Base-by-base conservation (phyloP, 495 filamentous ascomycete species). In the Neurospora sublineolata region DNA sequence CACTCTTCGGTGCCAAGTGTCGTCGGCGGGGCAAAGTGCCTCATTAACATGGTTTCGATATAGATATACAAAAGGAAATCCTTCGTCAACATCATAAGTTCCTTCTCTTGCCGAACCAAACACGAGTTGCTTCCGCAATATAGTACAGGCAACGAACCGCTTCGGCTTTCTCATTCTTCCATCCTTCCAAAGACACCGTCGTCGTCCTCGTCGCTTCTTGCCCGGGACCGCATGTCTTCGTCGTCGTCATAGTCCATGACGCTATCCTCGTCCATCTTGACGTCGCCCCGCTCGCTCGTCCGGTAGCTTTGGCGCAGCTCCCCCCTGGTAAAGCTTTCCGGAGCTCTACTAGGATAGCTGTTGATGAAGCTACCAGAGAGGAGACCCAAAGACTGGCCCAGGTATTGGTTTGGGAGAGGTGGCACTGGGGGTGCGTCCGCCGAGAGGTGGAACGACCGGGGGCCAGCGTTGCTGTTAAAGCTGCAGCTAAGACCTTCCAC, bases 131-230 rank as follows among this genome's bases (percentile, higher is more conserved):
- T 58, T 18, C 20, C 42, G 68, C 71, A 20, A 9, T 37, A 38
- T 39, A 58, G 37, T 67, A 71, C 68, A 73, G 71, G 68, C 52
- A 64, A 64, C 52, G 52, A 7, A 1, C 27, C 27, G 52, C 52
- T 64, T 33, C 27, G 52, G 14, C 46, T 30, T 82, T 86, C 39
- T 77, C 68, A 97, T 81, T 95, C 93, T 78, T 99, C 95, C 94
- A 97, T 97, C 72, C 87, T 88, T 30, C 95, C 95, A 84, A 99
- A 99, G 68, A 99, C 83, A 72, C 93, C 94, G 73, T 97, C 95
- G 69, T 97, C 94, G 68, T 97, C 94, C 75, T 98, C 94, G 77
- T 96, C 93, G 74, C 87, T 89, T 37, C 89, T 87, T 10, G 85
- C 86, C 20, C 87, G 84, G 52, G 83, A 85, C 41, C 84, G 86